Percentiles rank a stretch among this genome's conserved stretches.
Conservation (phyloP, 805 yeast genomes). For the Gaillardinia entomophila region DNA sequence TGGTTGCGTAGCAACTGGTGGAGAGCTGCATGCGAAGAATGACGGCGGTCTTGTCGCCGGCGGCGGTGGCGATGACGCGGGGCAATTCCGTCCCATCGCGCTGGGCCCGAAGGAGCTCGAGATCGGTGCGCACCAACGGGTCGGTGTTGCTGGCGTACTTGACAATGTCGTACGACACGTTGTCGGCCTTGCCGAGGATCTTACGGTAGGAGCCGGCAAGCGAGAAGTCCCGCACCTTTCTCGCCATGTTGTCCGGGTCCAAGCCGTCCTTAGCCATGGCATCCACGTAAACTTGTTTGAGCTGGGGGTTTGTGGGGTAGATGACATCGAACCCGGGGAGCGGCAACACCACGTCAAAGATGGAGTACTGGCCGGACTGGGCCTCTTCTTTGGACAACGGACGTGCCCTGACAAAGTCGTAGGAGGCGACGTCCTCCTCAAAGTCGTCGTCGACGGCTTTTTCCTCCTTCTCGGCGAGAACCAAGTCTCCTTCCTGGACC, state of each 20-base stretch:
- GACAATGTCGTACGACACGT: conserved; percentile 56
- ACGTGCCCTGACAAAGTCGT: conserved; percentile 59
- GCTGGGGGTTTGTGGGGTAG: conserved; percentile 67
- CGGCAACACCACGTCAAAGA: conserved; percentile 88
- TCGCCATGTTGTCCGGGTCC: conserved; percentile 79
- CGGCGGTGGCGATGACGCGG: conserved; percentile 26
- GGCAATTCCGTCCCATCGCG: conserved; percentile 9
- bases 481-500: conserved; percentile 79
- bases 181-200: conserved; percentile 59
- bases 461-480: conserved; percentile 32
- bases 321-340: conserved; percentile 92
- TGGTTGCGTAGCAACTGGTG: conserved; percentile 90
- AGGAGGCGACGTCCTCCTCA: conserved; percentile 65
- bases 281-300: conserved; percentile 57
- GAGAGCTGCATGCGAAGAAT: conserved; percentile 73
- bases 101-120: conserved; percentile 35
- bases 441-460: conserved; percentile 44
- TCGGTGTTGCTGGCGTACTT: conserved; percentile 60
- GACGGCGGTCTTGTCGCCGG: conserved; percentile 53
- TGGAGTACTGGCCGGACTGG: conserved; percentile 49
- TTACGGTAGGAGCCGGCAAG: conserved; percentile 85
- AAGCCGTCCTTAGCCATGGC: conserved; percentile 77
- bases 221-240: conserved; percentile 84
- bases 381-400: conserved; percentile 73
- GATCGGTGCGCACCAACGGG: conserved; percentile 75